These are phyloP conservation scores for Curvularia lunata DNA, from an alignment of 2,329 filamentous ascomycete species.

Conservation along the genomic window DNA sequence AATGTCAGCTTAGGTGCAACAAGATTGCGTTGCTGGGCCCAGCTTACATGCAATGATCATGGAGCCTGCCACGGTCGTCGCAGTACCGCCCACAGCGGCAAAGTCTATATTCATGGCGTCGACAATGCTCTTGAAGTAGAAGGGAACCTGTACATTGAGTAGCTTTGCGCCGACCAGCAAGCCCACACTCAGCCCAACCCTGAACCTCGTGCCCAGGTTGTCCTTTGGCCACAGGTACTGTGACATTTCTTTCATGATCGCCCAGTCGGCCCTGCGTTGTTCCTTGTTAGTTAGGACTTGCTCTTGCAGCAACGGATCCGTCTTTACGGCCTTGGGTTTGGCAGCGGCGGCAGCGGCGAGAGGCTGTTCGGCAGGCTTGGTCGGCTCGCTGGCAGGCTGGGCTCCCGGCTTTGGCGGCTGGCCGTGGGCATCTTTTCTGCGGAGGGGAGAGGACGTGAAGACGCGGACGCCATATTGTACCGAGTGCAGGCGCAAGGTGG, in stretches of 20 bases:
- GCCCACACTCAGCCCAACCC: constrained; percentile 83
- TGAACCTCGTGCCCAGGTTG: constrained; percentile 78
- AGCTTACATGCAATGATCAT: constrained; percentile 84
- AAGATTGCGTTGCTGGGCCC: constrained; percentile 18
- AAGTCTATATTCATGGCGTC: constrained; percentile 98
- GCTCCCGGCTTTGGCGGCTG: constrained; percentile 37
- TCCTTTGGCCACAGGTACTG: constrained; percentile 96
- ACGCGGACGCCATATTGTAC: constrained; percentile 43
- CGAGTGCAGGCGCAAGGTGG: constrained; percentile 27
- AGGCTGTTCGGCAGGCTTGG: constrained; percentile 29
- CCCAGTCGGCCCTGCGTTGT: constrained; percentile 96
- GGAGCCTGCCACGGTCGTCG: constrained; percentile 84
- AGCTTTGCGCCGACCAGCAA: constrained; percentile 88
- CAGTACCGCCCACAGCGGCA: constrained; percentile 82
- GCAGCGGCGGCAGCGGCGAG: constrained; percentile 23
- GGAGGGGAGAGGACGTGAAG: constrained; percentile 53
- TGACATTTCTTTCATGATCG: constrained; percentile 97
- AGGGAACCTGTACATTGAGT: constrained; percentile 95
- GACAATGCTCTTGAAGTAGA: constrained; percentile 98
- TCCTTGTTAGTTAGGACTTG: constrained; percentile 75
- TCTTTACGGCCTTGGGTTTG: constrained; percentile 32
- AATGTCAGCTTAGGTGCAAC: constrained; percentile 23
- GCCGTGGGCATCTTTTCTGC: constrained; percentile 53
- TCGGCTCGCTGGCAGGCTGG: constrained; percentile 28
- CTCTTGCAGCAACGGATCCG: constrained; percentile 62